Evolutionary conservation across 768 basidiomycete genomes (phyloP), one percentile per base, ranked within the genome.

Genomic region (Cubamyces lactineus): DNA sequence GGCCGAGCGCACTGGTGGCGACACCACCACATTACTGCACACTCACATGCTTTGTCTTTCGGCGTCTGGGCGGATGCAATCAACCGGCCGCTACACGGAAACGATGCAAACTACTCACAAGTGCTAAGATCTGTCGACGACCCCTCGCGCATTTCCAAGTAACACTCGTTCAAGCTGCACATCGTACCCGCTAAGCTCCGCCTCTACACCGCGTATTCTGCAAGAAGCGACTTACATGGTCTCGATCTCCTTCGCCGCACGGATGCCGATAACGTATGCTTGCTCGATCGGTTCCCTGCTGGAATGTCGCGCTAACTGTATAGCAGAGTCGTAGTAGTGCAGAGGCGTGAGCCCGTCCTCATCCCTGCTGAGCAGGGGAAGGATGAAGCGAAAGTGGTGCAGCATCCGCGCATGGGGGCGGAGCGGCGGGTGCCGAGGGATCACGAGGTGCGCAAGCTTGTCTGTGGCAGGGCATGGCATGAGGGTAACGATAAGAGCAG

Each of bases 341-440:
- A 92, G 72, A 0, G 84, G 78, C 15, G 89, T 84, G 49, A 89
- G 73, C n/a, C 86, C 86, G 47, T 86, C 82, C 28, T 85, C 84
- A 62, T 89, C 85, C 59, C 72, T 75, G 70, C 76, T 43, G 73
- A 85, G 59, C 1, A 93, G 78, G 0, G 89, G 89, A 3, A 83
- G 74, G 39, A 93, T 81, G 74, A 88, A 91, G 45, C 91, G 86
- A 69, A 92, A 89, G 71, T 92, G 90, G 72, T 90, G 86, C 50
- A 88, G 78, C 87, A 92, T 87, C 65, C 90, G 86, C 4, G 81
- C 80, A 71, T 90, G 86, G 2, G 91, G 89, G 65, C 87, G 87
- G 67, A 89, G 73, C 17, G 76, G 68, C 13, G 91, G 92, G 55
- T 89, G 84, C 40, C 84, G 82, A 28, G 91, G 91, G 62, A 93